Percentiles rank a stretch among this genome's conserved stretches.
Evolutionary conservation across 495 filamentous ascomycete genomes (phyloP).

Genomic region (Trichocladium antarcticum): DNA sequence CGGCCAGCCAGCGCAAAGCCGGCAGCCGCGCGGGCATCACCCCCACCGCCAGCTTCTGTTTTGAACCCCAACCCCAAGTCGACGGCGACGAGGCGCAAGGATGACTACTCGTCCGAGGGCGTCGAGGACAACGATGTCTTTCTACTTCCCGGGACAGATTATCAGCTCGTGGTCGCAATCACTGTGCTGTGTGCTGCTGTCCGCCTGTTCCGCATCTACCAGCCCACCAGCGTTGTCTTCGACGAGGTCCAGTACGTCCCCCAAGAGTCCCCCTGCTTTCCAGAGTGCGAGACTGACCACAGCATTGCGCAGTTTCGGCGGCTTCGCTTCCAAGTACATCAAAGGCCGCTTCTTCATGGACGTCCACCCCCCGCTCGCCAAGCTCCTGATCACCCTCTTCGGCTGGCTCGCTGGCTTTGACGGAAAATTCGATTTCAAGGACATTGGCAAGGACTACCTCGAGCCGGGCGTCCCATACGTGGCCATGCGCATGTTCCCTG

Average conservation of each 20-base stretch:
- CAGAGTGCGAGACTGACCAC: slow-evolving; percentile 13
- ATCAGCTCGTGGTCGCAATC: slow-evolving; percentile 57
- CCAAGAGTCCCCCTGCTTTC: not conserved
- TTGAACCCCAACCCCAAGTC: slow-evolving; percentile 21
- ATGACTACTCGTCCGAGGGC: slow-evolving; percentile 55
- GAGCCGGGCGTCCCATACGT: slow-evolving; percentile 94
- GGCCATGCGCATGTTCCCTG: slow-evolving; percentile 89
- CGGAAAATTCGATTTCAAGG: slow-evolving; percentile 96
- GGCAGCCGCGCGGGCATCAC: slow-evolving; percentile 22
- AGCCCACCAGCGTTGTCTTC: slow-evolving; percentile 93
- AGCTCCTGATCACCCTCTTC: slow-evolving; percentile 87
- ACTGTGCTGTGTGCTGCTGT: slow-evolving; percentile 69
- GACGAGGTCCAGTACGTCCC: slow-evolving; percentile 87
- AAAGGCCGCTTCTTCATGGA: slow-evolving; percentile 99
- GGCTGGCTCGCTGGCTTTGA: slow-evolving; percentile 93
- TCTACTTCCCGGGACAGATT: slow-evolving; percentile 68
- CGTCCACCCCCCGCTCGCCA: slow-evolving; percentile 94
- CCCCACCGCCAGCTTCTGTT: slow-evolving; percentile 10
- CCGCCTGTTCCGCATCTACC: slow-evolving; percentile 89
- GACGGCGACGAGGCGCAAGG: slow-evolving; percentile 27
- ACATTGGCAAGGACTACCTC: slow-evolving; percentile 97
- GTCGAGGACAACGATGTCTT: slow-evolving; percentile 62
- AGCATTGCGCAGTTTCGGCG: slow-evolving; percentile 62
- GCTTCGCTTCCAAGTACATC: slow-evolving; percentile 97
- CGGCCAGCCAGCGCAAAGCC: slow-evolving; percentile 33